Evolutionary conservation across 176 grass and related monocot genomes (phyloP), one percentile per base, ranked within the genome.

Genomic region (Rhynchospora breviuscula): DNA sequence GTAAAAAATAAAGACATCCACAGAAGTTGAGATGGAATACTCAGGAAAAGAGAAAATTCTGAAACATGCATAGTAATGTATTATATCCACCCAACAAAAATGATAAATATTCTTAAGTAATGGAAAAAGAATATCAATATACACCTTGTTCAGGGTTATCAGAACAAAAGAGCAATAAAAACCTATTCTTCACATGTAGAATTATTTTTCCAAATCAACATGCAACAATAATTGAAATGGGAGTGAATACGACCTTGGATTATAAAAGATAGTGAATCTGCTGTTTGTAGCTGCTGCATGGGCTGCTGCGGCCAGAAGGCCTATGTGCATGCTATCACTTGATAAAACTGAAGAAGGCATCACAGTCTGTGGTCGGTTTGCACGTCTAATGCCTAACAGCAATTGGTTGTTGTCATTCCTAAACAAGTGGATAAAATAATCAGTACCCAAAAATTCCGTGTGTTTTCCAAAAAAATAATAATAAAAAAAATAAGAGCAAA

Each of bases 251-350:
- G 87, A 97, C 95, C 95, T 81, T 7, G 95, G 95, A 58, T 97
- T 97, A 63, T 94, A 97, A 73, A 97, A 97, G 87, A 97, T 93
- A 56, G 95, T 97, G 83, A 97, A 97, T 56, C 95, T 89, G 7
- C 95, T 97, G 29, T 97, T 94, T 88, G 95, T 97, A 59, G 95
- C 89, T 61, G 95, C 95, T 65, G 95, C 95, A 91, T 97, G 95
- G 82, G 95, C 92, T 63, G 95, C 95, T 57, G 95, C 95, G 59
- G 95, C 95, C 80, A 97, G 95, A 89, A 97, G 95, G 25, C 95
- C 95, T 76, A 97, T 97, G 80, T 97, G 95, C 95, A 97, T 97
- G 85, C 95, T 97, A 84, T 97, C 92, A 8, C 92, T 97, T 72
- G 95, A 97, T 75, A 97, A 58, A 47, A 97, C 89, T 58, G 95